Conservation (phyloP, 1,284 basidiomycete genomes). For the Trametes hirsuta region DNA sequence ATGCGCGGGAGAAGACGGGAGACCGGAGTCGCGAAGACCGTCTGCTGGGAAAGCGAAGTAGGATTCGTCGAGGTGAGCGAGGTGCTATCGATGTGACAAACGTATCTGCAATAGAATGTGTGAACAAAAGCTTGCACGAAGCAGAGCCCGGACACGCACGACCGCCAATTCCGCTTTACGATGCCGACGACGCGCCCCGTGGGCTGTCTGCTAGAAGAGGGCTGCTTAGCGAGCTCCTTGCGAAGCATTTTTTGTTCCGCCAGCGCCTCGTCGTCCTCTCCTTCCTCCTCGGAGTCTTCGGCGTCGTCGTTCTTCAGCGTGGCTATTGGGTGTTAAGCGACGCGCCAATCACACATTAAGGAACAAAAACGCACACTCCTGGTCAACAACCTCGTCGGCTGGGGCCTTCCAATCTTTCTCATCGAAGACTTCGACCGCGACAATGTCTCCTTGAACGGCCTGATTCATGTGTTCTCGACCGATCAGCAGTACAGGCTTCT, state of each 20-base stretch:
- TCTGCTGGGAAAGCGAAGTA: constrained; percentile 87
- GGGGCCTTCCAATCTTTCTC: constrained; percentile 94
- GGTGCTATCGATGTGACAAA: constrained; percentile 93
- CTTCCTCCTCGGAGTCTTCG: constrained; percentile 69
- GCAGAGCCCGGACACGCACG: constrained; percentile 52
- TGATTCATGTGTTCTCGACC: constrained; percentile 96
- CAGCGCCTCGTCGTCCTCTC: constrained; percentile 50
- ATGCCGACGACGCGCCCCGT: constrained; percentile 93
- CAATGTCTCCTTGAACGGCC: constrained; percentile 91
- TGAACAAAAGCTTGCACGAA: constrained; percentile 1
- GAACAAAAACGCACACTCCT: constrained; percentile 64
- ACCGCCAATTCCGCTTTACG: constrained; percentile 94
- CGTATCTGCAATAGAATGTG: constrained; percentile 60
- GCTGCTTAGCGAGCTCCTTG: constrained; percentile 43
- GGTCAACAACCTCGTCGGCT: constrained; percentile 91
- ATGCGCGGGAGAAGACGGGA: constrained; percentile 93
- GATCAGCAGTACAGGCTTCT: constrained; percentile 83
- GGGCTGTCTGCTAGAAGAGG: constrained; percentile 70
- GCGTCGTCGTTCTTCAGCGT: constrained; percentile 91
- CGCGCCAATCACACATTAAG: constrained; percentile 4
- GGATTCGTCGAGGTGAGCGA: constrained; percentile 81
- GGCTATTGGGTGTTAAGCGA: constrained; percentile 45
- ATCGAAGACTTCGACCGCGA: constrained; percentile 89
- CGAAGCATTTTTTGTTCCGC: constrained; percentile 55
- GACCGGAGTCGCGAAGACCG: constrained; percentile 94